phyloP scores from a whole-genome alignment of 148 eudicot genomes.

The Limonium bicolor region DNA sequence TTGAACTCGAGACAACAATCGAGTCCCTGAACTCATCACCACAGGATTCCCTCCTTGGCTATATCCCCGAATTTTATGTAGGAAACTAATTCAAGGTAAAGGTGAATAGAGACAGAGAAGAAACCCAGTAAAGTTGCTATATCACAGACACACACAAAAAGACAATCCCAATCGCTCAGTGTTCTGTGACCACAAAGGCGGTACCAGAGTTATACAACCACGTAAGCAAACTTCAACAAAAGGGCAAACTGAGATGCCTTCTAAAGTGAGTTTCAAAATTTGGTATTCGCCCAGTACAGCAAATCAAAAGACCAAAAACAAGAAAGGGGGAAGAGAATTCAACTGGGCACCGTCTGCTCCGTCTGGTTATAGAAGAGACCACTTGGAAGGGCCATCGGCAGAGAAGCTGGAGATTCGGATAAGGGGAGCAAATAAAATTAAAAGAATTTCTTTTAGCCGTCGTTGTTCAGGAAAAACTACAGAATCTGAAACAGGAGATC shows the following conservation, averaged over 20 bases:
- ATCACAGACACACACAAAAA: not conserved
- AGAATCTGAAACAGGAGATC: no score
- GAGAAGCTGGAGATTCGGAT: constrained; percentile 2
- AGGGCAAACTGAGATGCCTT: not conserved
- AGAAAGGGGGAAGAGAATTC: not conserved
- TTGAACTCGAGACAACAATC: not conserved
- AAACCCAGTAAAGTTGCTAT: not conserved
- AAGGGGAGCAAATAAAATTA: no score
- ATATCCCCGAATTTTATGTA: not conserved
- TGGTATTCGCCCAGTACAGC: not conserved
- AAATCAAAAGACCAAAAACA: not conserved
- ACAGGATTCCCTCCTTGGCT: no score
- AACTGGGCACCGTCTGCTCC: not conserved
- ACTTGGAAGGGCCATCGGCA: no score
- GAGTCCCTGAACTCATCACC: constrained; percentile 3
- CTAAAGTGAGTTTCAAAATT: not conserved
- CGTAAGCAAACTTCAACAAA: not conserved
- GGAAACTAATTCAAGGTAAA: not conserved
- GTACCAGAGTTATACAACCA: no score
- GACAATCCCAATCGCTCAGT: not conserved
- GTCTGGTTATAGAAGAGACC: not conserved
- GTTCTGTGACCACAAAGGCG: not conserved
- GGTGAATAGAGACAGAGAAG: no score
- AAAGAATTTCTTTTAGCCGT: no score
- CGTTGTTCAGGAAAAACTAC: no score